Base-by-base conservation (phyloP, 2,329 filamentous ascomycete species). In the Pezicula rhizophila region DNA sequence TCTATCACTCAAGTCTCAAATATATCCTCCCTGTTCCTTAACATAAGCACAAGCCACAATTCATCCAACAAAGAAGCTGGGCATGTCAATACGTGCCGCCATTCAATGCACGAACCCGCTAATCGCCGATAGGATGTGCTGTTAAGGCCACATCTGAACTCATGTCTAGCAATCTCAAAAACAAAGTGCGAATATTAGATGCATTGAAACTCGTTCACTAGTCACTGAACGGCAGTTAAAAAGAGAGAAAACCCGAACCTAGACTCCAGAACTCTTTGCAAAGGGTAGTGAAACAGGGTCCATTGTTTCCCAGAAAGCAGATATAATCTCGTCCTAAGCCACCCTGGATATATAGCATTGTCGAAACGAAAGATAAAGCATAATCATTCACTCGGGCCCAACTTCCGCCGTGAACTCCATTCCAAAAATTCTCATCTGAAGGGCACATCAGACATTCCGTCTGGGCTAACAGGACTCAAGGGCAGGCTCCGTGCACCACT, bases 401-500 rank as follows among this genome's bases (percentile, higher is more conserved):
- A 47, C 49, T 51, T 42, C 26, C 18, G 17, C 33, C 26, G 37
- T 23, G 14, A 33, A 31, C 46, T 41, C 47, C 33, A 31, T 17
- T 5, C 37, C 12, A 42, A 14, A 23, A 37, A 12, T 18, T 15
- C 20, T 39, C 48, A 62, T 31, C 50, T 57, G 44, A 60, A 62
- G 11, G 59, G 55, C 41, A 50, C 50, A 43, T 64, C 61, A 11
- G 57, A 57, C 12, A 56, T 42, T 8, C 55, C 60, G 50, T 60
- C 58, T 17, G 59, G 57, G 42, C 80, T 77, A 28, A 79, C 69
- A 1, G 81, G 81, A 59, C 80, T 84, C 31, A 74, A 68, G 3
- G 80, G 79, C 45, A 73, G 69, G 66, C 80, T 84, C 52, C 77
- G 70, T 42, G 74, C 64, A 42, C 68, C 71, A 56, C 74, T 73